Evolutionary conservation across 2,329 filamentous ascomycete genomes (phyloP).

Genomic region (Colletotrichum viniferum): DNA sequence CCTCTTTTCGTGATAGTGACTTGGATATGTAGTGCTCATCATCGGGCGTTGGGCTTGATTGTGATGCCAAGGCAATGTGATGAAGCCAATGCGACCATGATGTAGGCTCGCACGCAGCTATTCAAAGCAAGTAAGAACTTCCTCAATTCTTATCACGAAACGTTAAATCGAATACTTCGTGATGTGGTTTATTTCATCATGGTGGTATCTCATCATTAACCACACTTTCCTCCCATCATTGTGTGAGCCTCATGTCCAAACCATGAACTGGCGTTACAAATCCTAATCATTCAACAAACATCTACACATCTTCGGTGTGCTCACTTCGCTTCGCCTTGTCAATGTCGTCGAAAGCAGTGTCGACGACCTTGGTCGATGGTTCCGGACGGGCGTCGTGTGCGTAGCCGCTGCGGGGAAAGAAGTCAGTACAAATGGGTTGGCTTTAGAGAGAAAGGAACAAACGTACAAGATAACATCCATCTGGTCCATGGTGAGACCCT

Average conservation of each 20-base stretch:
- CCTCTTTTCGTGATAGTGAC: background rate
- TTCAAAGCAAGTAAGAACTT: accelerated
- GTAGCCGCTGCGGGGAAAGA: background rate
- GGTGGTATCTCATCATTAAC: background rate
- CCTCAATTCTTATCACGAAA: accelerated
- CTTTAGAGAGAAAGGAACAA: no score
- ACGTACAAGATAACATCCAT: conserved; percentile 42
- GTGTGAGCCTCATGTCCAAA: accelerated
- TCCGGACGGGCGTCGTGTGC: conserved; percentile 7
- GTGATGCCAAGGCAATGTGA: accelerated
- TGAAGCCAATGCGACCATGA: background rate
- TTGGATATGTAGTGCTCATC: background rate
- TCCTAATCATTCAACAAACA: background rate
- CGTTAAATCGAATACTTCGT: accelerated
- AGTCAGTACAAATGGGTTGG: background rate
- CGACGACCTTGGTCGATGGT: background rate
- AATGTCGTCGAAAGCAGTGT: background rate
- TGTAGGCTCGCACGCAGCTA: no score
- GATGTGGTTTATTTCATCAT: background rate
- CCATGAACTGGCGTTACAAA: accelerated
- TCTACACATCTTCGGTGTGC: conserved; percentile 1
- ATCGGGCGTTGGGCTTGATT: background rate
- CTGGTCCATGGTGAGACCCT: conserved; percentile 57
- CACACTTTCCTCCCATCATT: background rate
- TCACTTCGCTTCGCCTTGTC: conserved; percentile 5